Evolutionary conservation across 2,329 filamentous ascomycete species (phyloP).

Genomic region (Phialocephala subalpina): DNA sequence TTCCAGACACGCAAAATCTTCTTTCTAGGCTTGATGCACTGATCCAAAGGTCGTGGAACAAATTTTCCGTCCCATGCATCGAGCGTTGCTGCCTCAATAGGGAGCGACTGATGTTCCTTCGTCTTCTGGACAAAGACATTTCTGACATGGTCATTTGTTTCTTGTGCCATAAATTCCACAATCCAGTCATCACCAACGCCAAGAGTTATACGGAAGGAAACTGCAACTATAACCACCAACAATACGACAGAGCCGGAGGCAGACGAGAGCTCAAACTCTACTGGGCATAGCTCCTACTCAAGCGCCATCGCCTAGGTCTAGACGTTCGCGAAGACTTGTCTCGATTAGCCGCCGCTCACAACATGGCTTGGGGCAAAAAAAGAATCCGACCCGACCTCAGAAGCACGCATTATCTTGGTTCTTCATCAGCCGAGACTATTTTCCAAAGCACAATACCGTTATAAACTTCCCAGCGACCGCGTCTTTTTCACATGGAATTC

Average conservation of each 20-base stretch:
- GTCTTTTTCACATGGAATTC: no score
- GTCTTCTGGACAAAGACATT: background rate
- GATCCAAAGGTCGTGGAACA: background rate
- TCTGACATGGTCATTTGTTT: background rate
- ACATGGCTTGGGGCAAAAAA: background rate
- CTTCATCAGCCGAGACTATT: background rate
- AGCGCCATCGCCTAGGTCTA: background rate
- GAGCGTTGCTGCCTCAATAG: no score
- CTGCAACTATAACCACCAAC: background rate
- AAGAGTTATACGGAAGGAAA: background rate
- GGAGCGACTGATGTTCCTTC: background rate
- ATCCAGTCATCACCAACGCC: background rate
- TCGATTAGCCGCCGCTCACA: background rate
- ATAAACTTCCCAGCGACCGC: no score
- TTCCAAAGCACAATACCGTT: background rate
- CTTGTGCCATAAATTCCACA: background rate
- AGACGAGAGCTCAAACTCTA: background rate
- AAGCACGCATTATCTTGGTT: background rate
- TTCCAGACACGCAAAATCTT: no score
- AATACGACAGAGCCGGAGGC: background rate
- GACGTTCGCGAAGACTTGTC: background rate
- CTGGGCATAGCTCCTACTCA: background rate
- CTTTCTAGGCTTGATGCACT: no score
- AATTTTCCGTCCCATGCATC: no score
- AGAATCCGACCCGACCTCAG: background rate